Evolutionary conservation across 2,329 filamentous ascomycete species (phyloP).

Genomic region (Talaromyces pinophilus): DNA sequence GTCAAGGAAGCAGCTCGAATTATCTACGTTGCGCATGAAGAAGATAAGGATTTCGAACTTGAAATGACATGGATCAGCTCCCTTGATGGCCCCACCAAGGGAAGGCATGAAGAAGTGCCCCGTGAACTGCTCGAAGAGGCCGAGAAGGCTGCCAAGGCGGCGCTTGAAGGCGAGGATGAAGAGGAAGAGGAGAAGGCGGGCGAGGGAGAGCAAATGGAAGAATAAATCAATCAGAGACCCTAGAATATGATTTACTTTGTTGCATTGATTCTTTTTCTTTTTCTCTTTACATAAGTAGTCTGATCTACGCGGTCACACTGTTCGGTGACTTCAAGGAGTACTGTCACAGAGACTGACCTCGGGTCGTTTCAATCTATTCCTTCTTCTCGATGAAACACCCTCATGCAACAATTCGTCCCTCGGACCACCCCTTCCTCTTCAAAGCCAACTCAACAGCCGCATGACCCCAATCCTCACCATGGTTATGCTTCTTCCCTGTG

Average conservation of each 20-base stretch:
- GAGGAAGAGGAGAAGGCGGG: constrained; percentile 67
- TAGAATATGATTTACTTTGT: constrained; percentile 27
- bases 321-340: not conserved
- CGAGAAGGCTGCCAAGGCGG: constrained; percentile 86
- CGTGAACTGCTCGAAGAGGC: constrained; percentile 89
- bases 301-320: not conserved
- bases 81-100: constrained; percentile 82
- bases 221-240: constrained; percentile 53
- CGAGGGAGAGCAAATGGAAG: constrained; percentile 81
- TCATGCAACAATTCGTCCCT: constrained; percentile 57
- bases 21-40: constrained; percentile 96
- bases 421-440: constrained; percentile 81
- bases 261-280: not conserved
- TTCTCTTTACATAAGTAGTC: not conserved
- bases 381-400: not conserved
- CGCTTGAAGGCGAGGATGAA: constrained; percentile 77
- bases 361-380: not conserved
- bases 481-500: constrained; percentile 67
- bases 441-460: constrained; percentile 92
- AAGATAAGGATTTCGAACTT: constrained; percentile 99
- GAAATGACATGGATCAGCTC: constrained; percentile 99
- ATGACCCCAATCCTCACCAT: constrained; percentile 93
- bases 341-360: not conserved
- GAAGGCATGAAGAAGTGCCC: constrained; percentile 88
- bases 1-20: constrained; percentile 96